These are phyloP conservation scores for Phyllosticta citriasiana DNA, from an alignment of 2,329 filamentous ascomycete species.

Conservation along the genomic window DNA sequence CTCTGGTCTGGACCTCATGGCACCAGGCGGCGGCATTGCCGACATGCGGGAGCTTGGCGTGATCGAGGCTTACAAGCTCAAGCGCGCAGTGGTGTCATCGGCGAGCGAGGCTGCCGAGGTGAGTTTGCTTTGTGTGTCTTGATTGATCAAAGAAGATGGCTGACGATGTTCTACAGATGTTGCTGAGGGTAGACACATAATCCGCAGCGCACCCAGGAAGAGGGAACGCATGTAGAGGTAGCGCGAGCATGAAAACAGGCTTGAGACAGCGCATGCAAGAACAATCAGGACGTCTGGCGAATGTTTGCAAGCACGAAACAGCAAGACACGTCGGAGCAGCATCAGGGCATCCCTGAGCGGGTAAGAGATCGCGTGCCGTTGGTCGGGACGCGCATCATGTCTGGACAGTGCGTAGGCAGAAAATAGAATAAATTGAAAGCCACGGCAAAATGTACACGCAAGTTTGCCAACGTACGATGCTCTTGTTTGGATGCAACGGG, in stretches of 20 bases:
- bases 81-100: slow-evolving; percentile 93
- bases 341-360: background rate
- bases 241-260: background rate
- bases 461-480: background rate
- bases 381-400: background rate
- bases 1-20: slow-evolving; percentile 80
- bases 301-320: background rate
- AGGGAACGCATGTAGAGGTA: slow-evolving; percentile 59
- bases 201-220: slow-evolving; percentile 78
- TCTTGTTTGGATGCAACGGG: background rate
- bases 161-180: slow-evolving; percentile 48
- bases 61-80: slow-evolving; percentile 97
- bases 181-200: slow-evolving; percentile 95
- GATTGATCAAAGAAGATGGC: slow-evolving; percentile 11
- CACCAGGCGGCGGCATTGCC: slow-evolving; percentile 80
- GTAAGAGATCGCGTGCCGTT: background rate
- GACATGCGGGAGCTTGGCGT: slow-evolving; percentile 96
- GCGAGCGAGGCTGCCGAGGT: slow-evolving; percentile 95
- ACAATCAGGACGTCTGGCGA: background rate
- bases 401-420: background rate
- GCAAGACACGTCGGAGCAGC: background rate
- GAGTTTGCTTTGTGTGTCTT: slow-evolving; percentile 28
- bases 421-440: background rate
- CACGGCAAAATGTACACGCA: background rate
- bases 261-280: background rate